Evolutionary conservation across 805 yeast genomes (phyloP).

Genomic region (Myxozyma mucilagina): DNA sequence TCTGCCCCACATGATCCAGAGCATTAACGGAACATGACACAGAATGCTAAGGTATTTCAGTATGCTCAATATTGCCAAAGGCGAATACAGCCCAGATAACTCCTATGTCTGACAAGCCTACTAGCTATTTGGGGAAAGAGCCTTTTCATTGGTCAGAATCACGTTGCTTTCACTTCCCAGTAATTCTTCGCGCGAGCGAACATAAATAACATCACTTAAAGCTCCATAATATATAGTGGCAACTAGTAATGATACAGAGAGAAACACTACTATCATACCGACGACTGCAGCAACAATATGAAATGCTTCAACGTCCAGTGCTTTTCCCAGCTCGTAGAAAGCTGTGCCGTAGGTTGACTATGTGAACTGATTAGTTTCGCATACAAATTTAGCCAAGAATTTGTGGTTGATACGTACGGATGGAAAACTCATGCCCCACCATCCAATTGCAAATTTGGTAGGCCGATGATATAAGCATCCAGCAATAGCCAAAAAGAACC

Average conservation of each 20-base stretch:
- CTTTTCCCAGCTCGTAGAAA: not conserved
- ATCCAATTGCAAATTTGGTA: not conserved
- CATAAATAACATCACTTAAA: not conserved
- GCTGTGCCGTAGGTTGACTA: not conserved
- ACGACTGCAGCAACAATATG: not conserved
- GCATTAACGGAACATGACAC: too few species aligned
- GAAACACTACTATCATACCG: not conserved
- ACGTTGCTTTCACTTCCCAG: not conserved
- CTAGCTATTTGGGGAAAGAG: too few species aligned
- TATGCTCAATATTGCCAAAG: too few species aligned
- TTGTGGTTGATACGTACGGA: not conserved
- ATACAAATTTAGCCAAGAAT: not conserved
- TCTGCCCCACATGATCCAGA: too few species aligned
- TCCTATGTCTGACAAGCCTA: too few species aligned
- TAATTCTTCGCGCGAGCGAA: not conserved
- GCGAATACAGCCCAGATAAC: too few species aligned
- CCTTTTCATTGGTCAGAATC: too few species aligned
- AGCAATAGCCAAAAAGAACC: conserved; percentile 4
- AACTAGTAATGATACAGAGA: not conserved
- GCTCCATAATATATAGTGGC: not conserved
- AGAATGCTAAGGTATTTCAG: too few species aligned
- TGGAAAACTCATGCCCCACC: conserved; percentile 17
- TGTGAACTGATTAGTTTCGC: not conserved
- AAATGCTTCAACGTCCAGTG: not conserved
- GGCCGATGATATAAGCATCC: conserved; percentile 5